Percentiles rank a stretch among this genome's conserved stretches.
Conservation (phyloP, 495 filamentous ascomycete species). For the Hypoxylon rickii region DNA sequence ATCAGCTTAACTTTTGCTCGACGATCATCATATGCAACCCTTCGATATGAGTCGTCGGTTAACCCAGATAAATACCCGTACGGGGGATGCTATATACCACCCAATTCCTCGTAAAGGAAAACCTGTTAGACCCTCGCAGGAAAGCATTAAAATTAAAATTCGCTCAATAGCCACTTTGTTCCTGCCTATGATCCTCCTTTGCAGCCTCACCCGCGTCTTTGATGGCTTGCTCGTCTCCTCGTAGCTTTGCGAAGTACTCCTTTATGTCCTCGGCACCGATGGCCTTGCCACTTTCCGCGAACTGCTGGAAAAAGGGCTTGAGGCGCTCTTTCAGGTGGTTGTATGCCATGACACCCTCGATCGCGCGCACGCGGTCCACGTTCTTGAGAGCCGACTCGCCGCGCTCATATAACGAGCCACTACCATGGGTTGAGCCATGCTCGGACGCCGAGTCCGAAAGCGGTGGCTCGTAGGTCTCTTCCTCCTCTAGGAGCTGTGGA, state of each 20-base stretch:
- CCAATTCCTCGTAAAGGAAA: background rate
- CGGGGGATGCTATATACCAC: slow-evolving; percentile 4
- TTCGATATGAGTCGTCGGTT: too few species aligned
- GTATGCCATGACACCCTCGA: slow-evolving; percentile 97
- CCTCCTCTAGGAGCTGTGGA: slow-evolving; percentile 86
- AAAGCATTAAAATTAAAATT: slow-evolving; percentile 2
- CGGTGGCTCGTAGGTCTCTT: slow-evolving; percentile 89
- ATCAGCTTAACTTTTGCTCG: too few species aligned
- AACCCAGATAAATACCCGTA: too few species aligned
- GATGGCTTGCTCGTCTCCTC: slow-evolving; percentile 75
- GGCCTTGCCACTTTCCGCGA: slow-evolving; percentile 83
- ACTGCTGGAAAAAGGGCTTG: slow-evolving; percentile 88
- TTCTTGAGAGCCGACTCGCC: slow-evolving; percentile 88
- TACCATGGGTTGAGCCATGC: slow-evolving; percentile 55
- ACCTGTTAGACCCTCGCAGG: too few species aligned
- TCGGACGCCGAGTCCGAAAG: slow-evolving; percentile 57
- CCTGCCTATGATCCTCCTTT: slow-evolving; percentile 53
- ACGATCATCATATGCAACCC: too few species aligned
- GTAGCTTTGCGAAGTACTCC: slow-evolving; percentile 87
- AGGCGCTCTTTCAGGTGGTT: slow-evolving; percentile 93
- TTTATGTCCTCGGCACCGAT: slow-evolving; percentile 96
- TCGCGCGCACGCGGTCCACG: slow-evolving; percentile 87
- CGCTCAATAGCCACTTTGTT: slow-evolving; percentile 63
- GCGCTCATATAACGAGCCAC: slow-evolving; percentile 79
- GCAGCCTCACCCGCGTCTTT: slow-evolving; percentile 53